Conservation (phyloP, 345 rosid species). For the Ailanthus altissimus region DNA sequence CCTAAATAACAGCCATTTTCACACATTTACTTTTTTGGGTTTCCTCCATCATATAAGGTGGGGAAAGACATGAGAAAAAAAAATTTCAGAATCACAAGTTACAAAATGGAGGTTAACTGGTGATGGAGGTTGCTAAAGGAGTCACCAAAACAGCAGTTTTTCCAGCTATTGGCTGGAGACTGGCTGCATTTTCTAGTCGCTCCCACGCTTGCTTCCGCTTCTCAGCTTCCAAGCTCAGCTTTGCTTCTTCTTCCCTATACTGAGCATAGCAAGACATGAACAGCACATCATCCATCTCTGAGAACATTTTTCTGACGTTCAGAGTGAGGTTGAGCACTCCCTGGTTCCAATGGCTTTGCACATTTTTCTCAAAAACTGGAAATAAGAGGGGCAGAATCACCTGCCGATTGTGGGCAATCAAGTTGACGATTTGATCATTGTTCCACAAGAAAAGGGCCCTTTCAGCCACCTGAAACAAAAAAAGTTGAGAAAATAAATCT, state of each 20-base stretch:
- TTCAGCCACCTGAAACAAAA: slow-evolving; percentile 77
- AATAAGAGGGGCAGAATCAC: slow-evolving; percentile 66
- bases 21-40: not conserved
- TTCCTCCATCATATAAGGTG: not conserved
- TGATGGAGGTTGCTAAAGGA: slow-evolving; percentile 50
- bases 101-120: slow-evolving; percentile 33
- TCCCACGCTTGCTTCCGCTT: slow-evolving; percentile 68
- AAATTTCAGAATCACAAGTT: not conserved
- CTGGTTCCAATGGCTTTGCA: slow-evolving; percentile 78
- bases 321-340: slow-evolving; percentile 69
- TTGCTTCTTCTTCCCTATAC: slow-evolving; percentile 60
- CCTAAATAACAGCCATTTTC: slow-evolving; percentile 21
- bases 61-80: not conserved
- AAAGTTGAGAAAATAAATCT: not conserved
- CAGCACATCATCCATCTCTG: slow-evolving; percentile 73
- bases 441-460: slow-evolving; percentile 88
- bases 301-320: slow-evolving; percentile 70
- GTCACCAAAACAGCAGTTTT: slow-evolving; percentile 69
- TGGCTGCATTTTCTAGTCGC: slow-evolving; percentile 63
- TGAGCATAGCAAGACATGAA: slow-evolving; percentile 64
- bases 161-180: slow-evolving; percentile 60
- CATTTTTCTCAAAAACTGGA: slow-evolving; percentile 74
- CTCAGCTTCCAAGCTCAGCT: slow-evolving; percentile 43
- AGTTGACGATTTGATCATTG: slow-evolving; percentile 81
- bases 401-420: slow-evolving; percentile 68